Evolutionary conservation across 495 filamentous ascomycete genomes (phyloP).

Genomic region (Penicillium atrosanguineum): DNA sequence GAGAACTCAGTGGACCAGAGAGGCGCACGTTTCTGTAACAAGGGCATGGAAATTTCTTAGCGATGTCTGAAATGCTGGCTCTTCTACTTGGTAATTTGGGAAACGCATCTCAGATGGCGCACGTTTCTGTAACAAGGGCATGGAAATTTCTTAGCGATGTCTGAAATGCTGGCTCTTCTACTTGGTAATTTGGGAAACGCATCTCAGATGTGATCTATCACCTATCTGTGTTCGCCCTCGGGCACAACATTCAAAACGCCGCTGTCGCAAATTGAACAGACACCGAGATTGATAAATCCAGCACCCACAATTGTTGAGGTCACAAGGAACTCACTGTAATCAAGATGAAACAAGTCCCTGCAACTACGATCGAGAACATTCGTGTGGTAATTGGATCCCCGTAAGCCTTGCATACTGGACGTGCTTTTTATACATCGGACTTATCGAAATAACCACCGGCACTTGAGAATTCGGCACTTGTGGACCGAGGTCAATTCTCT

Average conservation of each 20-base stretch:
- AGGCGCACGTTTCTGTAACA: no score
- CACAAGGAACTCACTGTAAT: background rate
- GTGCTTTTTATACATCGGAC: background rate
- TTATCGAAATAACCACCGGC: background rate
- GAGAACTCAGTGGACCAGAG: no score
- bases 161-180: no score
- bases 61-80: no score
- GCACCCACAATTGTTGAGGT: background rate
- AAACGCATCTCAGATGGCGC: background rate
- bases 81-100: background rate
- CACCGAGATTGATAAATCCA: background rate
- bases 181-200: background rate
- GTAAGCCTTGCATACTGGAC: background rate
- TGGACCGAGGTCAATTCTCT: background rate
- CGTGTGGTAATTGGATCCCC: background rate
- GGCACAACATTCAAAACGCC: background rate
- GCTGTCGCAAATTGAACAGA: background rate
- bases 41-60: no score
- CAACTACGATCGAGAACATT: background rate
- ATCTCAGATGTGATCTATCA: background rate
- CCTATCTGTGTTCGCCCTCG: background rate
- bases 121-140: no score
- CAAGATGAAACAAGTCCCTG: background rate
- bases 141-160: no score
- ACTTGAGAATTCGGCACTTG: slow-evolving; percentile 4